A percentile compares a stretch with the other conserved stretches of the same genome.
Evolutionary conservation across 371 early-diverging fungal genomes (phyloP).

Genomic region (Mucor indicus): DNA sequence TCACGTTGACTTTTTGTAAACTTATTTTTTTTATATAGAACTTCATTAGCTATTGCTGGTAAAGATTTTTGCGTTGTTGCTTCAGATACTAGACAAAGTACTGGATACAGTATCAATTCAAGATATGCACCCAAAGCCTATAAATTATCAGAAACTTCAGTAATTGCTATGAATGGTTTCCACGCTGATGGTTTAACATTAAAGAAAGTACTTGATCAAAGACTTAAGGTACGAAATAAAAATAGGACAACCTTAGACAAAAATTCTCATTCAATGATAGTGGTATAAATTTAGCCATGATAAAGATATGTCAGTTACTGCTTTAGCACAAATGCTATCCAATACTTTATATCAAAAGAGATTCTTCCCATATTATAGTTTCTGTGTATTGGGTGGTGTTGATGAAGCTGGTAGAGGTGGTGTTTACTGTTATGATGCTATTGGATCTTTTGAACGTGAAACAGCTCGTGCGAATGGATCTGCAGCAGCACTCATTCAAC

Average conservation of each 20-base stretch:
- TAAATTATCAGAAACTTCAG: conserved; percentile 83
- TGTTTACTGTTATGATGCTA: conserved; percentile 95
- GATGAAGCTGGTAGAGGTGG: conserved; percentile 89
- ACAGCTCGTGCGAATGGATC: conserved; percentile 87
- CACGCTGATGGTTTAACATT: conserved; percentile 94
- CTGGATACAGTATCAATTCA: conserved; percentile 95
- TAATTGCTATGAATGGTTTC: conserved; percentile 92
- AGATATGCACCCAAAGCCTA: conserved; percentile 94
- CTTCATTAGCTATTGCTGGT: conserved; percentile 93
- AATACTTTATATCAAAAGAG: conserved; percentile 93
- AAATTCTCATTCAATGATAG: conserved; percentile 32
- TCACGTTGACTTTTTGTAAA: not conserved
- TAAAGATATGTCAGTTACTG: conserved; percentile 82
- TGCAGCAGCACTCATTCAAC: conserved; percentile 92
- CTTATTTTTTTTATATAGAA: conserved; percentile 51
- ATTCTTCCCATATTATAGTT: conserved; percentile 98
- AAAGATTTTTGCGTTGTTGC: conserved; percentile 95
- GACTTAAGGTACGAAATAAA: conserved; percentile 70
- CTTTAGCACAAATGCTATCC: conserved; percentile 94
- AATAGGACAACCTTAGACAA: not conserved
- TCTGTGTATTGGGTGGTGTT: conserved; percentile 90
- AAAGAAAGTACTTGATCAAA: conserved; percentile 80
- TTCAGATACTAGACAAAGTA: conserved; percentile 97
- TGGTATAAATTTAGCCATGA: conserved; percentile 92
- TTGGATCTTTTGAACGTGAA: conserved; percentile 92